Evolutionary conservation across 441 rosid species (phyloP), one percentile per base, ranked within the genome.

Genomic region (Adansonia rubrostipa): DNA sequence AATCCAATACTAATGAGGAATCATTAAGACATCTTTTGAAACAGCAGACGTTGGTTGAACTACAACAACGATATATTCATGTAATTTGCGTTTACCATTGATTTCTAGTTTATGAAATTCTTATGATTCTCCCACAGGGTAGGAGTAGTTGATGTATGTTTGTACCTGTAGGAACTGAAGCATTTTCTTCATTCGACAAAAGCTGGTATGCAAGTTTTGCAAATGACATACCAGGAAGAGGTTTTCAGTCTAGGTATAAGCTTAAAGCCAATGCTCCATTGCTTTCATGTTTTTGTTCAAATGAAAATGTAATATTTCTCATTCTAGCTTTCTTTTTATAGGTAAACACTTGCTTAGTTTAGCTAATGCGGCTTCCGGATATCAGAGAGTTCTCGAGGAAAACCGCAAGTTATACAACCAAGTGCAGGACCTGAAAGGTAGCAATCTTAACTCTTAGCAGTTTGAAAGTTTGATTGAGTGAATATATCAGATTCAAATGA

Each of bases 341-440:
- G 96, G 91, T 79, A 86, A 86, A 51, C 90, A 87, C 62, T 74
- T 92, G 79, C 73, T 74, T 36, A 63, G 87, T 75, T 78, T 92
- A 78, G 84, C 93, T 65, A 54, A 80, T 61, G 93, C 92, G 78
- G 89, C 96, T 73, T 83, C 85, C 15, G 91, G 96, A 79, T 92
- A 92, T 86, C 89, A 83, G 81, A 85, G 80, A 73, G 92, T 92
- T 83, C 86, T 92, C 56, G 92, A 90, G 78, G 96, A 91, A 85
- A 91, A 91, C 85, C 89, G 93, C 22, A 90, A 87, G 85, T 44
- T 91, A 75, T 91, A 90, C 88, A 91, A 90, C 72, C 85, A 87
- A 80, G 88, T 91, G 75, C 96, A 91, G 82, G 93, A 91, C 80
- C 83, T 91, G 69, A 91, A 90, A 85, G 96, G 93, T 89, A 81